A percentile compares a stretch with the other conserved stretches of the same genome.
These are phyloP conservation scores for Boletus hoseneyae DNA, from an alignment of 1,284 basidiomycete genomes.

Conservation along the genomic window DNA sequence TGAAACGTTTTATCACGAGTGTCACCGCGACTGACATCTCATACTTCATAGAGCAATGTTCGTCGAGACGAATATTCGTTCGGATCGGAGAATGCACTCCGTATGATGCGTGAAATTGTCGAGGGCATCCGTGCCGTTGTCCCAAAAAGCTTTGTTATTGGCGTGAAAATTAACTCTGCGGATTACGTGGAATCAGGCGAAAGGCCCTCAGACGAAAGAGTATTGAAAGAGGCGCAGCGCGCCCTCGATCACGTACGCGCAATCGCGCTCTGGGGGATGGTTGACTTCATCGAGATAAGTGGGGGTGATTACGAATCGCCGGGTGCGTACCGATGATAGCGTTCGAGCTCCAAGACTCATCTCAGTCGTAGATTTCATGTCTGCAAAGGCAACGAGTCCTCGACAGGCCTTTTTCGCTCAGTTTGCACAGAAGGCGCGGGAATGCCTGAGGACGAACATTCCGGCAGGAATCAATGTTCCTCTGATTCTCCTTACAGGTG, in stretches of 20 bases:
- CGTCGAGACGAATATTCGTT: slow-evolving; percentile 64
- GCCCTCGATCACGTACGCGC: slow-evolving; percentile 63
- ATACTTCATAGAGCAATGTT: slow-evolving; percentile 56
- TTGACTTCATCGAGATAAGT: slow-evolving; percentile 86
- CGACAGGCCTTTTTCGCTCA: slow-evolving; percentile 62
- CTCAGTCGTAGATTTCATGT: slow-evolving; percentile 41
- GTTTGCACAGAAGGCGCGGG: slow-evolving; percentile 53
- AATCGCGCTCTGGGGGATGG: slow-evolving; percentile 59
- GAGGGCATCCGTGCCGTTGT: slow-evolving; percentile 56
- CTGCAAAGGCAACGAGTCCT: slow-evolving; percentile 13
- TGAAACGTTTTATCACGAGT: slow-evolving; percentile 3
- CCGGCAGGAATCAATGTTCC: slow-evolving; percentile 38
- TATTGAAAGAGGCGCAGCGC: slow-evolving; percentile 33
- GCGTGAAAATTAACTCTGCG: slow-evolving; percentile 85
- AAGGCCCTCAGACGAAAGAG: slow-evolving; percentile 31
- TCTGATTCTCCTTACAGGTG: slow-evolving; percentile 78
- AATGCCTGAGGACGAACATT: slow-evolving; percentile 41
- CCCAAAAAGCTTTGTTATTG: slow-evolving; percentile 65
- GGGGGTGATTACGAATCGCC: slow-evolving; percentile 86
- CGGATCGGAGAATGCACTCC: slow-evolving; percentile 44
- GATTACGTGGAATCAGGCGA: slow-evolving; percentile 67
- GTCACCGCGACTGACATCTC: neutral
- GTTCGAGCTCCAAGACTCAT: neutral
- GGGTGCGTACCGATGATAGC: slow-evolving; percentile 39
- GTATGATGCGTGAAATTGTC: slow-evolving; percentile 66